These are phyloP conservation scores for Salix koriyanagi DNA, from an alignment of 345 rosid genomes.

Conservation along the genomic window DNA sequence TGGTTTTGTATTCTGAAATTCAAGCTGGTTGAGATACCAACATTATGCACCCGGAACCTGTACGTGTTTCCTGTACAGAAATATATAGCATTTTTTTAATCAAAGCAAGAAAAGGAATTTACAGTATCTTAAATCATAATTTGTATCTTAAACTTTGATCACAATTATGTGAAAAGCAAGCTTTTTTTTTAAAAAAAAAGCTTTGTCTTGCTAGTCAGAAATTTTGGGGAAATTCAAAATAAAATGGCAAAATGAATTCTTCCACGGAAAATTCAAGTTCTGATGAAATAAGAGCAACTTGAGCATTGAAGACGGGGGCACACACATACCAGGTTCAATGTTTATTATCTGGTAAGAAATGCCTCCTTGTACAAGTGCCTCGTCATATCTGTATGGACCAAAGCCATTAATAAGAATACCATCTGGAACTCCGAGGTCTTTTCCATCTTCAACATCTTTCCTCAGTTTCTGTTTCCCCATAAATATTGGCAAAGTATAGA, in stretches of 20 bases:
- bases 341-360: constrained; percentile 59
- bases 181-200: too few species aligned
- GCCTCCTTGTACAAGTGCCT: constrained; percentile 43
- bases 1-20: constrained; percentile 89
- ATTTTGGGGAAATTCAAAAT: not conserved
- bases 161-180: not conserved
- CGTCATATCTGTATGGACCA: constrained; percentile 71
- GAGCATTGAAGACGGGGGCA: not conserved
- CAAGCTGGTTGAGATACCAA: constrained; percentile 79
- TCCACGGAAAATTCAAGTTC: constrained; percentile 3
- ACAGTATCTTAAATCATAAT: too few species aligned
- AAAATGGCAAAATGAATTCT: not conserved
- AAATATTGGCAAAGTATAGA: constrained; percentile 4
- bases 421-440: constrained; percentile 63
- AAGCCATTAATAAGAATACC: constrained; percentile 76
- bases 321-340: constrained; percentile 69
- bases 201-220: too few species aligned
- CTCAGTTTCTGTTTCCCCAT: constrained; percentile 56
- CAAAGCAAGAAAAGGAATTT: constrained; percentile 1
- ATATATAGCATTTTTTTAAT: constrained; percentile 6
- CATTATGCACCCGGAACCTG: constrained; percentile 79
- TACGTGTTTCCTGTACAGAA: constrained; percentile 65
- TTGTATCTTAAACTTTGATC: not conserved
- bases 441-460: constrained; percentile 57
- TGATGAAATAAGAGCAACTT: not conserved